Conservation (phyloP, 495 filamentous ascomycete species). For the Xylaria longipes region DNA sequence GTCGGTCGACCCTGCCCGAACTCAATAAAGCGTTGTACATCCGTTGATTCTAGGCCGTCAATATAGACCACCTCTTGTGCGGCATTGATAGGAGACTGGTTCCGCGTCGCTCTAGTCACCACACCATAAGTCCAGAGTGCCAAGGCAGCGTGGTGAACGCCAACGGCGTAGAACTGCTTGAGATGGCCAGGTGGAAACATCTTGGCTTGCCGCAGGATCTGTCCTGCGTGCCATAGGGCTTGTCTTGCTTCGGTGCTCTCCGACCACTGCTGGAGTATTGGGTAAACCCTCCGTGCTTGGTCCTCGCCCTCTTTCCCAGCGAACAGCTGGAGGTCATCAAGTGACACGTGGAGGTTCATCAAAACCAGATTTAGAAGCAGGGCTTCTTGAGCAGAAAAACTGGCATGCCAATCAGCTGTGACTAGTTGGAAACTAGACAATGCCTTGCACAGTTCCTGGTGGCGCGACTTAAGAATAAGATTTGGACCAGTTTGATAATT, state of each 20-base stretch:
- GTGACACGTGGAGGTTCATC: slow-evolving; percentile 65
- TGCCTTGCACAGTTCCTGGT: slow-evolving; percentile 54
- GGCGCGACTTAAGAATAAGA: slow-evolving; percentile 57
- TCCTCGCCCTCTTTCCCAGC: slow-evolving; percentile 68
- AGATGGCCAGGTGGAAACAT: slow-evolving; percentile 53
- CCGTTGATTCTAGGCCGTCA: slow-evolving; percentile 53
- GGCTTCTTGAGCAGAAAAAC: slow-evolving; percentile 45
- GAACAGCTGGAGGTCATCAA: slow-evolving; percentile 70
- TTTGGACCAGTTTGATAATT: slow-evolving; percentile 38
- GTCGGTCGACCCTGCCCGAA: slow-evolving; percentile 53
- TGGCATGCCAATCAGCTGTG: slow-evolving; percentile 36
- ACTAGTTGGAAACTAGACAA: slow-evolving; percentile 40
- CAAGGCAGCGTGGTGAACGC: slow-evolving; percentile 64
- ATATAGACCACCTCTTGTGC: slow-evolving; percentile 49
- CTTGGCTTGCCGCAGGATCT: slow-evolving; percentile 62
- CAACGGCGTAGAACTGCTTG: slow-evolving; percentile 65
- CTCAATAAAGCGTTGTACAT: slow-evolving; percentile 55
- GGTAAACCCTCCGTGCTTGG: slow-evolving; percentile 61
- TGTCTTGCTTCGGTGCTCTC: slow-evolving; percentile 55
- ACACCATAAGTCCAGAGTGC: slow-evolving; percentile 68
- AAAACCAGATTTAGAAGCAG: slow-evolving; percentile 62
- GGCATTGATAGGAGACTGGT: slow-evolving; percentile 21
- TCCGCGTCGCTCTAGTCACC: slow-evolving; percentile 42
- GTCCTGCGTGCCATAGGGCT: slow-evolving; percentile 69
- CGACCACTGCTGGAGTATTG: slow-evolving; percentile 61